phyloP scores from a whole-genome alignment of 768 basidiomycete genomes.

The Boletus coccyginus region DNA sequence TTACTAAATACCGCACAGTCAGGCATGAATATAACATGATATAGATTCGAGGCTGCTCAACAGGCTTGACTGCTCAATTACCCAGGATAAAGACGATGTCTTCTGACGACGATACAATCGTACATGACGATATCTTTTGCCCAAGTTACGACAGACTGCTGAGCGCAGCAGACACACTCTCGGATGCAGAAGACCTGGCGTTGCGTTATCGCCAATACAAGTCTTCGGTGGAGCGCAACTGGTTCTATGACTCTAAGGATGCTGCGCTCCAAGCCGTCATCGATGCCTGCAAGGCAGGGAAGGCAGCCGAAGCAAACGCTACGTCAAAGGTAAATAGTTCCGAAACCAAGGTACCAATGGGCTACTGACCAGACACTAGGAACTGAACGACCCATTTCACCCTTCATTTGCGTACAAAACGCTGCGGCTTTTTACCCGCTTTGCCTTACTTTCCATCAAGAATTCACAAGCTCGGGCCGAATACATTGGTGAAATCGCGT shows the following conservation, averaged over 20 bases:
- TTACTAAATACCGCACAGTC: neutral
- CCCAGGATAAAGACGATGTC: neutral
- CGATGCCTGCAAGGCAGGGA: neutral
- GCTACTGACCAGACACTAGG: neutral
- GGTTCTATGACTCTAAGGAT: neutral
- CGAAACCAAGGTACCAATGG: neutral
- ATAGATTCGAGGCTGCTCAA: neutral
- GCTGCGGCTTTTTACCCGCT: neutral
- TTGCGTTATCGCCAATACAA: neutral
- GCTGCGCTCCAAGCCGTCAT: neutral
- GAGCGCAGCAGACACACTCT: neutral
- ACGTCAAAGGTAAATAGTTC: neutral
- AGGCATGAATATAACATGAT: neutral
- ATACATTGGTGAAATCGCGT: neutral
- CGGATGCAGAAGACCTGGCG: neutral
- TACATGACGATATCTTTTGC: neutral
- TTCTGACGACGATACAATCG: neutral
- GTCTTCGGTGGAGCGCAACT: neutral
- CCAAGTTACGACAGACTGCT: neutral
- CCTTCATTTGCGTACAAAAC: neutral
- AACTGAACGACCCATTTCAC: neutral
- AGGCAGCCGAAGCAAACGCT: neutral
- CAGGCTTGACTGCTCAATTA: neutral
- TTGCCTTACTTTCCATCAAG: neutral
- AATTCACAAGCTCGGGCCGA: neutral